Base-by-base conservation (phyloP, 768 basidiomycete species). In the Russula griseocarnosa region DNA sequence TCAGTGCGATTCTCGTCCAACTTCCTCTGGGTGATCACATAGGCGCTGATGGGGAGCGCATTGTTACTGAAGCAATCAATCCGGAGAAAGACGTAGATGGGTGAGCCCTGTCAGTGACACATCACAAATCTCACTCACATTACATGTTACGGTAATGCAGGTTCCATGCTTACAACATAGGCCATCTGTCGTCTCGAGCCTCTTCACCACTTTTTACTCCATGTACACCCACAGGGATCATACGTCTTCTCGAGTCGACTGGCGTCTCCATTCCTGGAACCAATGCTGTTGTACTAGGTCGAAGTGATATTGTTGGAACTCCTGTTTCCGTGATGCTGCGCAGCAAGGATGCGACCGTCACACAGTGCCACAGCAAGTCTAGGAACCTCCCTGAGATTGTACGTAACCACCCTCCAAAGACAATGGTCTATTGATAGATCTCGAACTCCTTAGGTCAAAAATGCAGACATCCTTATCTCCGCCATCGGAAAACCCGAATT, bases 131-230 rank as follows among this genome's bases (percentile, higher is more conserved):
- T n/a, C 30, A 8, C 42, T 53, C 36, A 32, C 42, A 26, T 51
- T 28, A 26, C 60, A 49, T 49, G 58, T 30, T 49, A 52, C 36
- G 20, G 49, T 38, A 24, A 56, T 40, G 57, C 67, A 94, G 96
- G 30, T 99, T 99, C 81, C 94, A 98, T 78, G 94, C 96, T 5
- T 95, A 96, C 76, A 99, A 98, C 76, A 97, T 98, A 66, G 96
- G 97, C 18, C 90, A 94, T 69, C 82, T 99, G 51, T 87, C 91
- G 52, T 97, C 94, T 51, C 86, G 94, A 69, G 90, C 94, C 40
- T 86, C 92, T 6, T 83, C 83, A 3, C 97, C 97, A 34, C 81
- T 97, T 58, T 98, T 97, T 76, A 79, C 86, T 3, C 97, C 97
- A 20, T 98, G 97, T 78, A 99, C 97, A 7, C 96, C 97, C 0